Evolutionary conservation across 148 eudicot genomes (phyloP).

Genomic region (Selenicereus undatus): DNA sequence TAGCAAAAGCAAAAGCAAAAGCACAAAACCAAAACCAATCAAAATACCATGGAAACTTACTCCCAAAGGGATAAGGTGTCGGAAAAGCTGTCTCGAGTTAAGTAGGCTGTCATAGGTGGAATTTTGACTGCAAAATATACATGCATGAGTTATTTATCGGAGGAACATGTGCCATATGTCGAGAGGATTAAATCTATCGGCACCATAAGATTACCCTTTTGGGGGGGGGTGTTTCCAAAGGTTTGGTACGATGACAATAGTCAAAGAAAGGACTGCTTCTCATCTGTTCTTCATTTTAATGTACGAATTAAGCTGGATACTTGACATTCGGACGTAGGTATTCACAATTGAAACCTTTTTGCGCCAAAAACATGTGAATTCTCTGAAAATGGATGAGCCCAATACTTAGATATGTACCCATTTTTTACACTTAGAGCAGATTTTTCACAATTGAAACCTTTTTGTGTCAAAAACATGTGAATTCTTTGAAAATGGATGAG

Average conservation of each 20-base stretch:
- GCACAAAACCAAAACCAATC: neutral
- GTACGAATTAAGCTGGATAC: neutral
- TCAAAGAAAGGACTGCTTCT: neutral
- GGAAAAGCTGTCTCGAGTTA: slow-evolving; percentile 46
- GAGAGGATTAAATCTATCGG: neutral
- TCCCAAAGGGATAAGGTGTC: slow-evolving; percentile 60
- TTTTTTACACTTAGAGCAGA: neutral
- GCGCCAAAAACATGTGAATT: neutral
- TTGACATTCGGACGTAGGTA: neutral
- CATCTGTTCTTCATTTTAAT: neutral
- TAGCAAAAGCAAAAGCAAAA: neutral
- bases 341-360: neutral
- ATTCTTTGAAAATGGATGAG: neutral
- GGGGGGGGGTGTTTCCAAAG: neutral
- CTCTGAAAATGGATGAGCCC: neutral
- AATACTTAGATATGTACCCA: neutral
- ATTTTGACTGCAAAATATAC: slow-evolving; percentile 44
- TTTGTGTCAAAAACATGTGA: neutral
- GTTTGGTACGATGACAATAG: no score
- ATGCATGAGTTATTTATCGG: neutral
- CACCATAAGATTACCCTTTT: neutral
- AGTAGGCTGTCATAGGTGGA: slow-evolving; percentile 60
- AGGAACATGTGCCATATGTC: neutral
- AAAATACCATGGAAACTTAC: slow-evolving; percentile 32
- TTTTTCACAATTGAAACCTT: neutral